Percentiles rank a stretch among this genome's conserved stretches.
Conservation (phyloP, 495 filamentous ascomycete genomes). For the Xylaria scruposa region DNA sequence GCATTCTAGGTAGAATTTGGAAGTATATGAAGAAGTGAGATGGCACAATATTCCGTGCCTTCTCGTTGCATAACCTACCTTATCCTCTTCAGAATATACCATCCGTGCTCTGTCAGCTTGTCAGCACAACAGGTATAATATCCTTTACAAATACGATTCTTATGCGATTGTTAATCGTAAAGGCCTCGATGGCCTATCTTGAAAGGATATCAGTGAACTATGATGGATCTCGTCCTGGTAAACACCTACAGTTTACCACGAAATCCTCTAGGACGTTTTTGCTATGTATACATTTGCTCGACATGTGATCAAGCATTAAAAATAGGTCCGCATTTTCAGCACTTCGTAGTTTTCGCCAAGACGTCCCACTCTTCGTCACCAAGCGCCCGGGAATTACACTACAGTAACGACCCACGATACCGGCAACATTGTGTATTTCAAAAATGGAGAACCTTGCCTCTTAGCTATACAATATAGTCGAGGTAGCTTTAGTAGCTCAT, state of each 20-base stretch:
- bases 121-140: conserved; percentile 6
- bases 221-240: neutral
- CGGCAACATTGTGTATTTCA: neutral
- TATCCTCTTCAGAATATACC: neutral
- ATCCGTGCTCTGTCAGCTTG: conserved; percentile 2
- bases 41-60: conserved; percentile 4
- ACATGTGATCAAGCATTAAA: conserved; percentile 7
- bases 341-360: conserved; percentile 1
- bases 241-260: neutral
- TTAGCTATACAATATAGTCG: neutral
- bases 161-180: neutral
- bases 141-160: conserved; percentile 14
- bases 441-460: neutral
- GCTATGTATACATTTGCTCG: neutral
- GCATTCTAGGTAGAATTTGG: conserved; percentile 13
- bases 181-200: neutral
- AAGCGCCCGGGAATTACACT: neutral
- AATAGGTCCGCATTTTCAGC: neutral
- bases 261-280: neutral
- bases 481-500: neutral
- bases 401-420: neutral
- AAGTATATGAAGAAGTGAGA: conserved; percentile 7
- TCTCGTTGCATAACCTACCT: conserved; percentile 8
- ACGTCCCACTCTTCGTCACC: neutral
- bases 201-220: neutral